phyloP scores from a whole-genome alignment of 2,329 filamentous ascomycete genomes.

The Aspergillus pseudoglaucus region DNA sequence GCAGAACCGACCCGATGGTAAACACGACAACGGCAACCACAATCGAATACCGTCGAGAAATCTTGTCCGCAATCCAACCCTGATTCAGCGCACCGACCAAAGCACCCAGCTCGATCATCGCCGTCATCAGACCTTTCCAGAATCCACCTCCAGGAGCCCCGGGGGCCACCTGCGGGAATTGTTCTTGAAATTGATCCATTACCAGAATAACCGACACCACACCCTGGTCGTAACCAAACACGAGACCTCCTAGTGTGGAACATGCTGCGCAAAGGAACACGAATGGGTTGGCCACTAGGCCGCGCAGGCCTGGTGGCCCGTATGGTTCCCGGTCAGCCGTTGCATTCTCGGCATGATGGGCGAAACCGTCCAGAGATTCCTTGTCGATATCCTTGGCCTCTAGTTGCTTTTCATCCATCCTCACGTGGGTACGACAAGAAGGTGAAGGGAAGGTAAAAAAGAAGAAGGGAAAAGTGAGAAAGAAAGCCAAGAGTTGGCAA shows the following conservation, averaged over 20 bases:
- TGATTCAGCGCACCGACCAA: conserved; percentile 41
- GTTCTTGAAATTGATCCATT: conserved; percentile 46
- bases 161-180: conserved; percentile 40
- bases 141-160: conserved; percentile 33
- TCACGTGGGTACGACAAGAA: background rate
- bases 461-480: background rate
- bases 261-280: conserved; percentile 48
- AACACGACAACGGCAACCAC: conserved; percentile 48
- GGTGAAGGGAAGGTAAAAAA: background rate
- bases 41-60: conserved; percentile 49
- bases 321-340: conserved; percentile 25
- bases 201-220: conserved; percentile 44
- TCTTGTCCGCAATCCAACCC: conserved; percentile 47
- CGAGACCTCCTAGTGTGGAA: conserved; percentile 44
- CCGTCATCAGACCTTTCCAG: conserved; percentile 45
- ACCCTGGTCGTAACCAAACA: conserved; percentile 47
- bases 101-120: conserved; percentile 52
- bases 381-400: conserved; percentile 12
- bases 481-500: background rate
- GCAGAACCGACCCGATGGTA: conserved; percentile 45
- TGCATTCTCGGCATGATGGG: conserved; percentile 29
- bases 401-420: conserved; percentile 15
- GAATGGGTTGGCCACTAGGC: conserved; percentile 44
- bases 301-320: conserved; percentile 36
- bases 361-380: conserved; percentile 19